Base-by-base conservation (phyloP, 768 basidiomycete genomes). In the Leccinum disarticulatum region DNA sequence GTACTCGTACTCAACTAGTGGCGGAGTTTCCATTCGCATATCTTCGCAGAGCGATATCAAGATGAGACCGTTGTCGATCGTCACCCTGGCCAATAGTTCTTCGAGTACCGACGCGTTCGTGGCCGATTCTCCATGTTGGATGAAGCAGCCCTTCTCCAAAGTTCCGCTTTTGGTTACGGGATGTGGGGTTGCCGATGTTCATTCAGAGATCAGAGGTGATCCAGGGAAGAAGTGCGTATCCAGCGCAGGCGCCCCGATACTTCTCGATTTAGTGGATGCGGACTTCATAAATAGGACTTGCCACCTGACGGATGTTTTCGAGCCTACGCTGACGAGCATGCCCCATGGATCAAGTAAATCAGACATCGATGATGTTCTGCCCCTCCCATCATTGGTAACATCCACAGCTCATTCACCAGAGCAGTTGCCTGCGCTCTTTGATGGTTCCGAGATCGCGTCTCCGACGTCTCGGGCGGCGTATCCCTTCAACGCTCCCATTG, bases 41-140 rank as follows among this genome's bases (percentile, higher is more conserved):
- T 46, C 65, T 41, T 56, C 52, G 30, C 57, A 15, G 14, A 54
- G 61, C 17, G 38, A 47, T 3, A 48, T 41, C 41, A 11, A 54
- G 3, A 46, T 49, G 43, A 62, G 61, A 59, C 53, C 49, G 4
- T 30, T 61, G 13, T 68, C 67, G 7, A 7, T 25, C 6, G 31
- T 51, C 54, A 54, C 57, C 25, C 35, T 57, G 28, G 54, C 47
- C n/a, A 52, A 70, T 14, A 61, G 50, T 35, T 53, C 68, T 10
- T 48, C 63, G 13, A 68, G 59, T 22, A 62, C 60, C 9, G 68
- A 65, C 36, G 68, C 68, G 6, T 70, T 65, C 27, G 68, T 70
- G 28, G 56, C 59, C 19, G 63, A 68, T 47, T 68, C 68, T 38
- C 66, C 68, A 1, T 68, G 66, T 48, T 54, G 15, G 35, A 22